Conservation (phyloP, 306 rosid species). For the Glycine tomentella region DNA sequence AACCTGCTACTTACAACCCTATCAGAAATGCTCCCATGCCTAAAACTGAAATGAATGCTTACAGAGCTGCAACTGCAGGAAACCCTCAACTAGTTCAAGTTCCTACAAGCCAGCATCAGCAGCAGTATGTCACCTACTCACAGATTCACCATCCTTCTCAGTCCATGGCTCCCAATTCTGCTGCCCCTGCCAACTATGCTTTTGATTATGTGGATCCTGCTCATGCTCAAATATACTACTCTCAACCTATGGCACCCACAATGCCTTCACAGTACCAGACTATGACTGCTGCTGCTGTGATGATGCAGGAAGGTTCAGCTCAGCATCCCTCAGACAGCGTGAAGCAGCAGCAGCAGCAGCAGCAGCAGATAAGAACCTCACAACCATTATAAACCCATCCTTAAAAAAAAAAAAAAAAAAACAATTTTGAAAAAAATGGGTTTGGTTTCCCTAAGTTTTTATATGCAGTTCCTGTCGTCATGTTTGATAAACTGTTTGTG, state of each 20-base stretch:
- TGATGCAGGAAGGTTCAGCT: conserved; percentile 63
- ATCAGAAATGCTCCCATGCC: conserved; percentile 67
- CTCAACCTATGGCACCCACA: conserved; percentile 76
- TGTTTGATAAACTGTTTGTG: conserved; percentile 75
- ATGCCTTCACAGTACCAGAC: conserved; percentile 92
- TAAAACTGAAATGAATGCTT: conserved; percentile 75
- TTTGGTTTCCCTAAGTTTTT: conserved; percentile 59
- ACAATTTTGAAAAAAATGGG: conserved; percentile 83
- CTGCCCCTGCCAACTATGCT: conserved; percentile 60
- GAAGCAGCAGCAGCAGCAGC: too few species aligned
- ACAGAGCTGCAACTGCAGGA: conserved; percentile 70
- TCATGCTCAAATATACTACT: conserved; percentile 79
- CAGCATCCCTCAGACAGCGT: conserved; percentile 76
- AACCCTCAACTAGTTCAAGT: conserved; percentile 78
- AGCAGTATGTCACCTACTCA: conserved; percentile 74
- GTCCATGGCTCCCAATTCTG: conserved; percentile 66
- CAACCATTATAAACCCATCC: conserved; percentile 64
- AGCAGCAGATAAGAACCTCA: conserved; percentile 76
- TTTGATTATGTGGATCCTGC: conserved; percentile 78
- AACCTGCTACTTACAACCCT: conserved; percentile 64
- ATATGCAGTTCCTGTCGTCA: conserved; percentile 55
- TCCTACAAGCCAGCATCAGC: conserved; percentile 81
- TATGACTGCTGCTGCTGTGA: conserved; percentile 41
- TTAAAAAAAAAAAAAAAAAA: conserved; percentile 56
- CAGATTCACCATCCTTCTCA: conserved; percentile 91